Conservation (phyloP, 768 basidiomycete genomes). For the Boletus barrowsii region DNA sequence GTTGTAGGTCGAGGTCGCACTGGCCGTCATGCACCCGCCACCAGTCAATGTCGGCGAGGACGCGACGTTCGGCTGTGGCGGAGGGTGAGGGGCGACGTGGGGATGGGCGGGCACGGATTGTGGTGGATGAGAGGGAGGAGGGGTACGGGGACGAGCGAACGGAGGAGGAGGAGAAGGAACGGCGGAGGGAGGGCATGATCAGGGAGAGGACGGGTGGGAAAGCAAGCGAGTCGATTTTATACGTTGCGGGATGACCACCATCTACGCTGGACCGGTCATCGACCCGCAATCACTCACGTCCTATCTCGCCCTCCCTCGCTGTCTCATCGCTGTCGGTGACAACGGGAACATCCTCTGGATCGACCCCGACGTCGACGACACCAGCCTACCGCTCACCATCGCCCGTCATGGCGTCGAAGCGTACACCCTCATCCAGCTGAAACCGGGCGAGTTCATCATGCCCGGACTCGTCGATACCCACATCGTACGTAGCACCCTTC, state of each 20-base stretch:
- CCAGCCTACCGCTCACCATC: slow-evolving; percentile 48
- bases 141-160: slow-evolving; percentile 71
- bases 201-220: slow-evolving; percentile 32
- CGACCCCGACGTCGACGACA: slow-evolving; percentile 50
- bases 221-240: slow-evolving; percentile 40
- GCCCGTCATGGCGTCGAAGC: slow-evolving; percentile 44
- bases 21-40: slow-evolving; percentile 79
- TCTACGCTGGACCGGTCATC: slow-evolving; percentile 59
- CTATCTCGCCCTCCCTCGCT: slow-evolving; percentile 54
- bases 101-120: slow-evolving; percentile 34
- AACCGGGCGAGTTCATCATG: slow-evolving; percentile 65
- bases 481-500: slow-evolving; percentile 51
- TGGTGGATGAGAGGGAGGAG: slow-evolving; percentile 32
- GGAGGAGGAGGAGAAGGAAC: slow-evolving; percentile 65
- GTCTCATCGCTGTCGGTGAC: slow-evolving; percentile 42
- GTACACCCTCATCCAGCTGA: slow-evolving; percentile 37
- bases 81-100: slow-evolving; percentile 67
- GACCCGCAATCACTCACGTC: slow-evolving; percentile 45
- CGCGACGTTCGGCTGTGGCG: slow-evolving; percentile 60
- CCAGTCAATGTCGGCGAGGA: slow-evolving; percentile 87
- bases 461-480: slow-evolving; percentile 94
- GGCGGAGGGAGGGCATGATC: slow-evolving; percentile 76
- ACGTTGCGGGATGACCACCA: slow-evolving; percentile 36
- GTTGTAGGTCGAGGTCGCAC: slow-evolving; percentile 36
- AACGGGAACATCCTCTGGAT: slow-evolving; percentile 71